Evolutionary conservation across 306 rosid genomes (phyloP), one percentile per base, ranked within the genome.

Genomic region (Mimosa pudica): DNA sequence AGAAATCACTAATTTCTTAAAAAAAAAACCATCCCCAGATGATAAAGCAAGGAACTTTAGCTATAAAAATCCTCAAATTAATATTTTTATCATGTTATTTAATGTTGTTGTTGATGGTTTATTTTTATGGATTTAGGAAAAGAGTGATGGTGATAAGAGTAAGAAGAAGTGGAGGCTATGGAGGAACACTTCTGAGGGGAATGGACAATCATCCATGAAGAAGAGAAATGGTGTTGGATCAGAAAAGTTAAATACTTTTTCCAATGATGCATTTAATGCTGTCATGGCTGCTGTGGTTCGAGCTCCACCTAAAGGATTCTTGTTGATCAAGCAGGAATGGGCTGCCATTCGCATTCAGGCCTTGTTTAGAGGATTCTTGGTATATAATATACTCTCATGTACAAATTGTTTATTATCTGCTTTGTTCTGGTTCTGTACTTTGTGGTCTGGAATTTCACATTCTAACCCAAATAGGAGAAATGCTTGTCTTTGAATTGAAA

Each of bases 151-250:
- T 71, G 82, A 83, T 38, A 89, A 82, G 87, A 74, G 71, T 58
- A 92, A 89, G 91, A 92, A 88, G 89, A 95, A 91, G 46, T 95
- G 99, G 99, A 91, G 82, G 89, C 78, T 95, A 32, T 95, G 97
- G 98, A 86, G 87, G 79, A 89, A 82, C 41, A 77, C 88, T 45
- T 87, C 98, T 3, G 98, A 91, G 71, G 91, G 76, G 18, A 69
- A 52, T 41, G 90, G 82, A 35, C 41, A 82, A 3, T 49, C 62
- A 3, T 49, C 62, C 4, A 58, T 62, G 42, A 64, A 88, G 78
- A 88, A 79, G 74, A 79, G 55, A 10, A 57, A 73, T 7, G 71
- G 44, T 68, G 74, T 71, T 3, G 84, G 73, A 9, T 77, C 83
- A 0, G 79, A 86, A 62, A 61, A 84, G 47, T 72, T 74, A n/a